These are phyloP conservation scores for Fusarium protoensiforme DNA, from an alignment of 2,329 filamentous ascomycete species.

Conservation along the genomic window DNA sequence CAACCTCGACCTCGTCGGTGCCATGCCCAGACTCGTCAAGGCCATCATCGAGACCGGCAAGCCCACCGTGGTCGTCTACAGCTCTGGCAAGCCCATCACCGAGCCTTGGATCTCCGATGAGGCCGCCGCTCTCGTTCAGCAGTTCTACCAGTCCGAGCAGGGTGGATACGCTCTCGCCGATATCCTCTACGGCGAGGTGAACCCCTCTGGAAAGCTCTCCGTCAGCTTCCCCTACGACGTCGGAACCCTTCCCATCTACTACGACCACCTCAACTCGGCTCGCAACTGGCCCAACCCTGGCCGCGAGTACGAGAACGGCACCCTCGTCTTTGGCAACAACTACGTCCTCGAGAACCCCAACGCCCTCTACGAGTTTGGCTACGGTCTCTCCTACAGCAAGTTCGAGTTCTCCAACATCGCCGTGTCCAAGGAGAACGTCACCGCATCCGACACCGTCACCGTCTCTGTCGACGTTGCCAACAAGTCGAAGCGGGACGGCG, in stretches of 20 bases:
- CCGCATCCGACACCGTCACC: constrained; percentile 63
- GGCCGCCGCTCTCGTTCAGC: constrained; percentile 75
- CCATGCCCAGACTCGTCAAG: constrained; percentile 73
- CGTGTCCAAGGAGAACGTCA: constrained; percentile 60
- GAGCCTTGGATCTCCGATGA: constrained; percentile 77
- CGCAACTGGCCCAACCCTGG: constrained; percentile 66
- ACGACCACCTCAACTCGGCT: constrained; percentile 77
- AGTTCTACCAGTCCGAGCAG: constrained; percentile 79
- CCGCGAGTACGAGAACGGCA: constrained; percentile 65
- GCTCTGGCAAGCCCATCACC: constrained; percentile 77
- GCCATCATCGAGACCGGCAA: constrained; percentile 75
- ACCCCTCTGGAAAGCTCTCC: constrained; percentile 73
- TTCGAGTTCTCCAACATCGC: constrained; percentile 68
- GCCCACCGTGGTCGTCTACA: constrained; percentile 75
- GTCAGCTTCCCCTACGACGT: constrained; percentile 76
- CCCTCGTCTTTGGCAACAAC: constrained; percentile 70
- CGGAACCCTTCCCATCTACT: constrained; percentile 75
- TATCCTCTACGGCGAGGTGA: constrained; percentile 72
- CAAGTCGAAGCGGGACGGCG: constrained; percentile 64
- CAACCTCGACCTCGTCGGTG: constrained; percentile 74
- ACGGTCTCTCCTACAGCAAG: constrained; percentile 72
- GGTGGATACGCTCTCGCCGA: constrained; percentile 75
- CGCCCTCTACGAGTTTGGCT: constrained; percentile 73
- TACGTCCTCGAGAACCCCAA: constrained; percentile 71
- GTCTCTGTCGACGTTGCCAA: constrained; percentile 73